Base-by-base conservation (phyloP, 176 grass and related monocot genomes). In the Eremochloa ophiuroides region DNA sequence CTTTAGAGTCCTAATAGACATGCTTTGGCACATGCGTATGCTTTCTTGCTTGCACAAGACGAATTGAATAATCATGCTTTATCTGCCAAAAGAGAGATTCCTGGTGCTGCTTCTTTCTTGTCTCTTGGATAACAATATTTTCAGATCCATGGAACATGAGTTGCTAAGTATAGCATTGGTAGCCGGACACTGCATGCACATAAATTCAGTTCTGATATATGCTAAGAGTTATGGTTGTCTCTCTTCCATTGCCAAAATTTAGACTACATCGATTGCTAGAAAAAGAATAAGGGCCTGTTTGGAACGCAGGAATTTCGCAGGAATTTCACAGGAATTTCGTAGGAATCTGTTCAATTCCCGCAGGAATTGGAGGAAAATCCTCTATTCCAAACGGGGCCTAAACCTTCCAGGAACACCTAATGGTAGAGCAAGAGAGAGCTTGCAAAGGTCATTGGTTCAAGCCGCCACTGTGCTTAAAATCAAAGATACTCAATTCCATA, bases 51-150 rank as follows among this genome's bases (percentile, higher is more conserved):
- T 85, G 55, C 71, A 12, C 62, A 76, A 89, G 43, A 70, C 16
- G 26, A 81, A 81, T 81, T 85, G 87, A 85, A 89, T 85, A 71
- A 76, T 33, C 53, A 71, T 70, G 82, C 82, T 71, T 84, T 80
- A 89, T 63, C 76, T 79, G 48, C 34, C 41, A 76, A 89, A 80
- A 79, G 69, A 80, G 25, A 89, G 62, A 89, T 80, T 55, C 82
- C 62, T 80, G 40, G 12, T 63, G 77, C 7, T 70, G 51, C 40
- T 83, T 75, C 30, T 65, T 67, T 75, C 23, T 35, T 47, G 30
- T 74, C 17, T 48, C 39, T 79, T 79, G 18, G 9, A 74, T 71
- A 6, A 22, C 43, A 55, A 30, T 53, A 35, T 17, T 71, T 80
- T 64, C 64, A 70, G 26, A 43, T 73, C 20, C 7, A 62, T 70